A percentile compares a stretch with the other conserved stretches of the same genome.
Evolutionary conservation across 176 grass and related monocot genomes (phyloP).

Genomic region (Zea luxurians): DNA sequence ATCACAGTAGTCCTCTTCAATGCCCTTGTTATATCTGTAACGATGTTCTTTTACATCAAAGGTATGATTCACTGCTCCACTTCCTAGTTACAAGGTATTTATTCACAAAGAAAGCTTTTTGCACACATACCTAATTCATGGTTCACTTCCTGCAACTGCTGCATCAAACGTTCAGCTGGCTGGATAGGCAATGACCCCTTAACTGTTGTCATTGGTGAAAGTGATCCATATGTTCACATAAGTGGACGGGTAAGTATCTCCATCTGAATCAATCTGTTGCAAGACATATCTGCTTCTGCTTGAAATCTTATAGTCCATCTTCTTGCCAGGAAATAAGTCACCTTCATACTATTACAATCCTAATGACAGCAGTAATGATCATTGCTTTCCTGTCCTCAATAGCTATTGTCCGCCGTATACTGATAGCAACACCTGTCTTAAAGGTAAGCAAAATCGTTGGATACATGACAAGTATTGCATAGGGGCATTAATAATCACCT

Average conservation of each 20-base stretch:
- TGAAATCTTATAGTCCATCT: constrained; percentile 33
- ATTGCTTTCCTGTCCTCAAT: constrained; percentile 84
- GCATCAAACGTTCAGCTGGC: constrained; percentile 62
- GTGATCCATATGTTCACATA: constrained; percentile 85
- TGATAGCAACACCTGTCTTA: constrained; percentile 84
- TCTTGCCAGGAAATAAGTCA: constrained; percentile 82
- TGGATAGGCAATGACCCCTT: constrained; percentile 93
- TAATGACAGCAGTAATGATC: constrained; percentile 94
- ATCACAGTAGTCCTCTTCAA: constrained; percentile 95
- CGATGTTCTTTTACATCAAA: constrained; percentile 96
- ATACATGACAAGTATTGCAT: background rate
- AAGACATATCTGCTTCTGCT: constrained; percentile 21
- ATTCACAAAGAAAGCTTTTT: background rate
- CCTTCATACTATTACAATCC: constrained; percentile 63
- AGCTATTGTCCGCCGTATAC: constrained; percentile 82
- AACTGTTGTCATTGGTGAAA: constrained; percentile 90
- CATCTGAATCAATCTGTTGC: background rate
- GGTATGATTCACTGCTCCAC: constrained; percentile 39
- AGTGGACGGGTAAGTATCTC: constrained; percentile 64
- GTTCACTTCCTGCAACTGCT: constrained; percentile 24
- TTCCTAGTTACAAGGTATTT: constrained; percentile 15
- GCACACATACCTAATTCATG: constrained; percentile 2
- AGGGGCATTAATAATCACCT: background rate
- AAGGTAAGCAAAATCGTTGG: constrained; percentile 55
- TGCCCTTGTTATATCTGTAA: constrained; percentile 86